phyloP scores from a whole-genome alignment of 805 yeast genomes.

The Candida hispaniensis region DNA sequence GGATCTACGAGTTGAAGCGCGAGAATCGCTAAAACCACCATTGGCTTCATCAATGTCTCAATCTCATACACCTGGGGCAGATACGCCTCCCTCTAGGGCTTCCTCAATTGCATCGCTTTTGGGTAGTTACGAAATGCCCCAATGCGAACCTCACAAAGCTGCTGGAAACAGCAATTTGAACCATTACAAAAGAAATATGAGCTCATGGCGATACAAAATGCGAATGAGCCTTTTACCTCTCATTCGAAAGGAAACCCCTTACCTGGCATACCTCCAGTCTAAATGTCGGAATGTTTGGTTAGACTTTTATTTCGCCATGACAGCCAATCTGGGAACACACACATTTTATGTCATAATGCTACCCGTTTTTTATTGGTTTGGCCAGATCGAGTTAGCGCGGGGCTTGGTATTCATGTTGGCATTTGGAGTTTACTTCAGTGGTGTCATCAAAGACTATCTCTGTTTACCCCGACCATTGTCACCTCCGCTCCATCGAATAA shows the following conservation, averaged over 20 bases:
- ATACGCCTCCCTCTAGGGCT: conserved; percentile 9
- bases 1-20: conserved; percentile 11
- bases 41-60: background rate
- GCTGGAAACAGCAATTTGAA: conserved; percentile 64
- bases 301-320: conserved; percentile 72
- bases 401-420: conserved; percentile 61
- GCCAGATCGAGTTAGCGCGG: conserved; percentile 44
- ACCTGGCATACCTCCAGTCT: conserved; percentile 48
- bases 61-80: background rate
- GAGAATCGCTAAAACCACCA: background rate
- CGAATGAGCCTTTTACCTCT: conserved; percentile 46
- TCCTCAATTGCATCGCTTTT: conserved; percentile 21
- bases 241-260: conserved; percentile 53
- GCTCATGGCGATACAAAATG: conserved; percentile 35
- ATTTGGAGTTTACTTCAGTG: conserved; percentile 45
- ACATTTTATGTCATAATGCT: conserved; percentile 85
- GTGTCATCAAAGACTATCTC: conserved; percentile 68
- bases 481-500: conserved; percentile 83
- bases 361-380: conserved; percentile 80
- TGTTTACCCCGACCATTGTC: conserved; percentile 88
- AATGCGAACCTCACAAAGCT: conserved; percentile 34
- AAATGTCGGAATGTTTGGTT: conserved; percentile 37
- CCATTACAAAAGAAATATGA: conserved; percentile 52
- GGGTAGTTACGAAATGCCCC: conserved; percentile 23
- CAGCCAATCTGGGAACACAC: conserved; percentile 86